Conservation (phyloP, 176 grass and related monocot species). For the Phragmites australis region DNA sequence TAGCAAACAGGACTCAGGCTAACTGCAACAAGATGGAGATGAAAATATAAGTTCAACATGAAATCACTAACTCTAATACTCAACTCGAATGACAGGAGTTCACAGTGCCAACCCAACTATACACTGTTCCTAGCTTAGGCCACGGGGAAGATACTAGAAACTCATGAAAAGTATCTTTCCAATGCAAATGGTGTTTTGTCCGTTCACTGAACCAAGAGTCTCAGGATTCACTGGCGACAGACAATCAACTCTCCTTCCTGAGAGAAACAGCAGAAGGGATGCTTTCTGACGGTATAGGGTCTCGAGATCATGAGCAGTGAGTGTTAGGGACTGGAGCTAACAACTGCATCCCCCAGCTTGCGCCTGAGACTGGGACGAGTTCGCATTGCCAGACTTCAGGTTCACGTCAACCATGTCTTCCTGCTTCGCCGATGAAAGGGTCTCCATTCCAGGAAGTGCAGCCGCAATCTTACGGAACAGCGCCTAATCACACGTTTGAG, state of each 20-base stretch:
- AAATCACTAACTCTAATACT: slow-evolving; percentile 53
- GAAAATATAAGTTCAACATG: slow-evolving; percentile 46
- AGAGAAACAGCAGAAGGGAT: slow-evolving; percentile 29
- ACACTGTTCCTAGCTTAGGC: slow-evolving; percentile 70
- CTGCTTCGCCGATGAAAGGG: slow-evolving; percentile 87
- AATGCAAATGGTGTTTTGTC: slow-evolving; percentile 46
- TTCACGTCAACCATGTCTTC: slow-evolving; percentile 98
- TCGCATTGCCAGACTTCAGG: slow-evolving; percentile 67
- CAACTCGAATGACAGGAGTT: slow-evolving; percentile 39
- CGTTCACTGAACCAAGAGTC: slow-evolving; percentile 32
- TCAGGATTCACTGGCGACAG: slow-evolving; percentile 37
- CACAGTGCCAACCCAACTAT: slow-evolving; percentile 62
- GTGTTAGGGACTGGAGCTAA: slow-evolving; percentile 43
- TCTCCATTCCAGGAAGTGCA: slow-evolving; percentile 96
- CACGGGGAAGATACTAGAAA: slow-evolving; percentile 53
- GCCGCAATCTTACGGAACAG: slow-evolving; percentile 96
- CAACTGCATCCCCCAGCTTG: slow-evolving; percentile 88
- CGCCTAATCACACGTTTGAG: slow-evolving; percentile 50
- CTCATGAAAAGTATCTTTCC: slow-evolving; percentile 51
- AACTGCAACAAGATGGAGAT: slow-evolving; percentile 43
- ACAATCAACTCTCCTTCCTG: slow-evolving; percentile 42
- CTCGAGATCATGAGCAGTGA: slow-evolving; percentile 36
- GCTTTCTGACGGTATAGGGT: slow-evolving; percentile 19
- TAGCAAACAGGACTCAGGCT: slow-evolving; percentile 36
- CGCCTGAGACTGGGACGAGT: slow-evolving; percentile 75